Base-by-base conservation (phyloP, 768 basidiomycete genomes). In the Mycena haematopus region DNA sequence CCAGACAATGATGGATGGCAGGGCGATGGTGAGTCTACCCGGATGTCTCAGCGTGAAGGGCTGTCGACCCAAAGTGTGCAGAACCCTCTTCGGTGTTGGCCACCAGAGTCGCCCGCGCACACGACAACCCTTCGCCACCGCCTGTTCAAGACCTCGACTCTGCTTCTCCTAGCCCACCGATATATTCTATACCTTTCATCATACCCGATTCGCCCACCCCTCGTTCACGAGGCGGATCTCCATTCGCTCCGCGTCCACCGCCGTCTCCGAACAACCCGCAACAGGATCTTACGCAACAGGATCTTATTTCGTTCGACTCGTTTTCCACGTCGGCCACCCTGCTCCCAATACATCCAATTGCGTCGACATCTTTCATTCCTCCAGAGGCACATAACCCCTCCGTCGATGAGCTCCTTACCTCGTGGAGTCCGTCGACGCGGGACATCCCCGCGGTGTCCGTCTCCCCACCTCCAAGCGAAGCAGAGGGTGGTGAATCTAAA, bases 81-180 rank as follows among this genome's bases (percentile, higher is more conserved):
- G 91, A 92, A 70, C 90, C 89, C 10, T 84, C 89, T 2, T 88
- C 89, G 58, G 80, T 81, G 6, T 77, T 93, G 52, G 91, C 88
- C 33, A 84, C 78, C 64, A 86, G 76, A 74, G 84, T 93, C 49
- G 80, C 88, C 47, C 81, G 85, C 52, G 91, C 91, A 54, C 83
- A 85, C 60, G 86, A 86, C 68, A 93, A 93, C 68, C 91, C 91
- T 19, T 92, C 91, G 19, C 90, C 91, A 19, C 85, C 85, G 6
- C 85, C 85, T 29, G 27, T 56, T 57, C 42, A 57, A n/a, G 60
- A 62, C 19, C 15, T 59, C 25, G 65, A 68, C 58, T 65, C 64
- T 14, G 52, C 35, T 25, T 58, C 61, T 35, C 61, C 60, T 33
- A 65, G 57, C 14, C 64, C 67, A 6, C 50, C 44, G 3, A 27